Evolutionary conservation across 768 basidiomycete species (phyloP).

Genomic region (Pleurotus tuoliensis): DNA sequence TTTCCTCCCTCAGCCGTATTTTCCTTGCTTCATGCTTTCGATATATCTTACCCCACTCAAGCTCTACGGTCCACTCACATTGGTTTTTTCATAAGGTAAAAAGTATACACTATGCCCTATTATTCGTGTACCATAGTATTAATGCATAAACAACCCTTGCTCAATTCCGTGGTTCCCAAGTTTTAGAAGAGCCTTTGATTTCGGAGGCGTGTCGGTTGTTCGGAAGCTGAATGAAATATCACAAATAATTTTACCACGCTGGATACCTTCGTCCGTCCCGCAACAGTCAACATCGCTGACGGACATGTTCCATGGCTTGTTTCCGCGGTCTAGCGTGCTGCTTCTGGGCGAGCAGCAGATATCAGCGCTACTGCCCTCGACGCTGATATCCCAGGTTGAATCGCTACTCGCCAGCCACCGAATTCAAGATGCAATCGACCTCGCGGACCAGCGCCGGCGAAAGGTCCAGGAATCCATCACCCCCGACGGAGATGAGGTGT

Average conservation of each 20-base stretch:
- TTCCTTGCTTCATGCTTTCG: neutral
- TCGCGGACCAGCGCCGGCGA: constrained; percentile 59
- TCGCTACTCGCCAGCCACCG: constrained; percentile 60
- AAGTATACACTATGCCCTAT: neutral
- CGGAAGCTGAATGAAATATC: too few species aligned
- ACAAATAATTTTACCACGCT: too few species aligned
- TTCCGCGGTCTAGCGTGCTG: constrained; percentile 67
- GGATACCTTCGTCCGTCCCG: too few species aligned
- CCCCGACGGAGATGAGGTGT: constrained; percentile 54
- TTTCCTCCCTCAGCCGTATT: neutral
- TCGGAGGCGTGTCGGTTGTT: too few species aligned
- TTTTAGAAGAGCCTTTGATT: too few species aligned
- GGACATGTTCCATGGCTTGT: constrained; percentile 27
- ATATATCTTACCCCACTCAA: neutral
- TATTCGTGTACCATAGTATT: neutral
- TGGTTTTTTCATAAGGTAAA: neutral
- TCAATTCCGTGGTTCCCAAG: too few species aligned
- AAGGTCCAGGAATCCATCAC: constrained; percentile 50
- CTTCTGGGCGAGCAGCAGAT: constrained; percentile 58
- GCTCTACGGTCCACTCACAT: neutral
- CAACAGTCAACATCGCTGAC: neutral
- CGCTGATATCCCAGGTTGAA: constrained; percentile 70
- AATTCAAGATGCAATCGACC: constrained; percentile 58
- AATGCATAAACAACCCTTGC: neutral
- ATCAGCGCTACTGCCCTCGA: constrained; percentile 65